A percentile compares a stretch with the other conserved stretches of the same genome.
Conservation (phyloP, 2,329 filamentous ascomycete genomes). For the Colletotrichum orbiculare region DNA sequence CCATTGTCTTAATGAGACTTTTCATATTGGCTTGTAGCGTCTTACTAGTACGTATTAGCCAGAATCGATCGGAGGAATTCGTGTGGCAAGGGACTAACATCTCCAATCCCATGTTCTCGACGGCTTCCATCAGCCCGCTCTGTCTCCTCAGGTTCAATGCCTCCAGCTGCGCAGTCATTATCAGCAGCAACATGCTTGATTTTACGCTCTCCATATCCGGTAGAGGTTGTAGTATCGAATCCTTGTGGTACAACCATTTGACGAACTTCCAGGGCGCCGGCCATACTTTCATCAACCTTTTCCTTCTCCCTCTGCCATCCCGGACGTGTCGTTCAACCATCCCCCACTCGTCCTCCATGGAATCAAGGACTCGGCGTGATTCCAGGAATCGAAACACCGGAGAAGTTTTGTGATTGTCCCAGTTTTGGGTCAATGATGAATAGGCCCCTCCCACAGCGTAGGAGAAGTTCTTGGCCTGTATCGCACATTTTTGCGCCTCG, state of each 20-base stretch:
- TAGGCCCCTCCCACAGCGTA: too few relatives aligned
- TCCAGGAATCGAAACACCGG: too few relatives aligned
- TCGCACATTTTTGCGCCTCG: too few relatives aligned
- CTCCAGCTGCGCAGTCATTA: background rate
- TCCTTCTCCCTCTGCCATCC: background rate
- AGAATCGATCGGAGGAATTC: too few relatives aligned
- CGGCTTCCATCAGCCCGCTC: background rate
- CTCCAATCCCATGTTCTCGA: background rate
- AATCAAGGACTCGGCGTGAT: too few relatives aligned
- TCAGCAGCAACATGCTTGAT: background rate
- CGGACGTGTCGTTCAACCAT: background rate
- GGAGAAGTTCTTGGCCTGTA: too few relatives aligned
- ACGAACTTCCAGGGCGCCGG: background rate
- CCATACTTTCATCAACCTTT: too few relatives aligned
- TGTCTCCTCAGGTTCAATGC: background rate
- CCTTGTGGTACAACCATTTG: conserved; percentile 15
- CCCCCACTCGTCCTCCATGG: too few relatives aligned
- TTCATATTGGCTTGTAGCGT: background rate
- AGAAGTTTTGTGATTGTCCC: too few relatives aligned
- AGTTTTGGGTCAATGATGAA: too few relatives aligned
- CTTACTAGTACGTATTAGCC: background rate
- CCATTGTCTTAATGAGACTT: background rate
- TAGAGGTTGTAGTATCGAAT: background rate
- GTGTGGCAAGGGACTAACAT: background rate
- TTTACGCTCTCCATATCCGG: conserved; percentile 7